phyloP scores from a whole-genome alignment of 352 stramenopile genomes.

The Phytopythium helicoides region DNA sequence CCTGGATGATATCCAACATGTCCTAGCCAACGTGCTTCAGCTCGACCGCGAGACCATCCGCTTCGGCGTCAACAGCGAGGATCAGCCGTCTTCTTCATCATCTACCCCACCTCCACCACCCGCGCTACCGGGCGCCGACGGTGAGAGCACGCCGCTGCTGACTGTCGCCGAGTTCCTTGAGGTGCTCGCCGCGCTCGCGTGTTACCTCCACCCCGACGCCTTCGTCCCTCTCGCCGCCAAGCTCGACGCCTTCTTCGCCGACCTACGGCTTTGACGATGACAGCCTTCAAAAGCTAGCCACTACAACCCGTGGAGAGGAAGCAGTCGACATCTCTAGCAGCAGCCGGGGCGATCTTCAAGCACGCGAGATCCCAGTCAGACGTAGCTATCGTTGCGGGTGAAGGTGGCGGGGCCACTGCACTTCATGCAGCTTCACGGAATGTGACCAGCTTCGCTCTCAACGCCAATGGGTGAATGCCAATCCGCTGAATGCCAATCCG shows the following conservation, averaged over 20 bases:
- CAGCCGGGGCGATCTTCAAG: no score
- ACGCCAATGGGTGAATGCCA: no score
- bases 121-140: background rate
- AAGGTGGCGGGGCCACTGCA: no score
- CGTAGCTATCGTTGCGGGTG: no score
- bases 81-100: no score
- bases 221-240: conserved; percentile 59
- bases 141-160: conserved; percentile 19
- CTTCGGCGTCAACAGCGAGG: conserved; percentile 15
- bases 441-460: no score
- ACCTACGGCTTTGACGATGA: conserved; percentile 5
- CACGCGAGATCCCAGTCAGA: no score
- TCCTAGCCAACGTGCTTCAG: conserved; percentile 57
- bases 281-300: no score
- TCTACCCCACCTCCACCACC: background rate
- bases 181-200: conserved; percentile 48
- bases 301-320: no score
- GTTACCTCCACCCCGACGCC: conserved; percentile 55
- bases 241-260: conserved; percentile 56
- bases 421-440: no score
- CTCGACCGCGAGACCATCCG: conserved; percentile 59
- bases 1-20: conserved; percentile 59
- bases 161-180: conserved; percentile 66
- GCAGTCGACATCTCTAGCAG: no score
- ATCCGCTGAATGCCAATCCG: no score